A percentile compares a stretch with the other conserved stretches of the same genome.
Evolutionary conservation across 768 basidiomycete genomes (phyloP).

Genomic region (Sporobolomyces roseus): DNA sequence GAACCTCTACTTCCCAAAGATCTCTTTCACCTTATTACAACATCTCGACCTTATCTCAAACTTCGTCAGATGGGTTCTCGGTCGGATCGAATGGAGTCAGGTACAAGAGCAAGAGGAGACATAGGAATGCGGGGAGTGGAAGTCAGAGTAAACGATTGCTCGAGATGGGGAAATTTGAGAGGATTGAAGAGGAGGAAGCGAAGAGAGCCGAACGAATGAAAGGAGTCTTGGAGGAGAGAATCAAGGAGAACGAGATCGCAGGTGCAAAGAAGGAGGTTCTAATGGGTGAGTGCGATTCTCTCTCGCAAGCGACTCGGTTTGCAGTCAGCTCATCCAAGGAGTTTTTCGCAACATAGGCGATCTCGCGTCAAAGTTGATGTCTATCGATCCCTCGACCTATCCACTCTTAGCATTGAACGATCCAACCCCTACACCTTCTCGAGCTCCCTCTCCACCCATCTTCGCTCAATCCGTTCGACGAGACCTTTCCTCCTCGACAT

Average conservation of each 20-base stretch:
- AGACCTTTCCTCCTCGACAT: conserved; percentile 2
- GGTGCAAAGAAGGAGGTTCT: not conserved
- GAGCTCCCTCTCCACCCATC: conserved; percentile 17
- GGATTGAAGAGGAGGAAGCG: conserved; percentile 4
- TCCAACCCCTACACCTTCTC: conserved; percentile 7
- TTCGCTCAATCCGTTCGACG: not conserved
- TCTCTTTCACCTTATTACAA: too few species aligned
- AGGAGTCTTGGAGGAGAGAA: not conserved
- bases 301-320: not conserved
- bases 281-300: not conserved
- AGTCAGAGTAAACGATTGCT: not conserved
- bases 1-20: not conserved
- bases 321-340: not conserved
- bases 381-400: conserved; percentile 8
- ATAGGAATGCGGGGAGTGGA: conserved; percentile 2
- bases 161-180: not conserved
- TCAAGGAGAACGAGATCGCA: not conserved
- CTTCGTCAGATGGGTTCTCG: not conserved
- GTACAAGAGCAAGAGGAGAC: conserved; percentile 3
- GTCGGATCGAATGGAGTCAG: conserved; percentile 1
- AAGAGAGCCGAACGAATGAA: conserved; percentile 5
- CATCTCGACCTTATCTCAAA: too few species aligned
- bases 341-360: not conserved
- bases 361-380: conserved; percentile 5
- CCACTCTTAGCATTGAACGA: not conserved